A percentile compares a stretch with the other conserved stretches of the same genome.
Evolutionary conservation across 2,329 filamentous ascomycete species (phyloP).

Genomic region (Aspergillus persii): DNA sequence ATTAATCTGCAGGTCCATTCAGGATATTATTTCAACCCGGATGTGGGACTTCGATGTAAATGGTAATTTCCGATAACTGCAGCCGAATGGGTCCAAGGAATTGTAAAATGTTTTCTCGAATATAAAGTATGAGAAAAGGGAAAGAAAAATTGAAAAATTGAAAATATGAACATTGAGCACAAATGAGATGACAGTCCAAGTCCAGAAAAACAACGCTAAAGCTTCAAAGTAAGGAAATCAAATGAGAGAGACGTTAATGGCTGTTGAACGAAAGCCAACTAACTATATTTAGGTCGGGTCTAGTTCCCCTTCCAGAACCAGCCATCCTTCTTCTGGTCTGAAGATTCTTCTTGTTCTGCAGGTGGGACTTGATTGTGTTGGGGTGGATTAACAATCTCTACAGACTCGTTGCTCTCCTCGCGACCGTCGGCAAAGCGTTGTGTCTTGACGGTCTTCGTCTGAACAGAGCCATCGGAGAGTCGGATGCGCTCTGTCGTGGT

Average conservation of each 20-base stretch:
- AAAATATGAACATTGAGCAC: not conserved
- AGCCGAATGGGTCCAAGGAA: no score
- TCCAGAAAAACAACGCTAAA: constrained; percentile 1
- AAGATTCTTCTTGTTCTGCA: constrained; percentile 6
- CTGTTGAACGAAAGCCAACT: not conserved
- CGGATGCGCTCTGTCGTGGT: constrained; percentile 57
- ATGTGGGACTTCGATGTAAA: no score
- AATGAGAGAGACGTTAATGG: not conserved
- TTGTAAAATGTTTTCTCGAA: no score
- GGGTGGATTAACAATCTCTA: constrained; percentile 39
- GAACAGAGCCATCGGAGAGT: constrained; percentile 56
- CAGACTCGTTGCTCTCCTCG: constrained; percentile 58
- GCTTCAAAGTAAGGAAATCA: not conserved
- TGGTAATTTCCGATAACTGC: no score
- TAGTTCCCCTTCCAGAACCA: constrained; percentile 41
- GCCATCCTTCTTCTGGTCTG: constrained; percentile 19
- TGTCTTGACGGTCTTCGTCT: constrained; percentile 57
- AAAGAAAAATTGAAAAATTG: not conserved
- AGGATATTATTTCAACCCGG: no score
- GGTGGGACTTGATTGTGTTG: constrained; percentile 13
- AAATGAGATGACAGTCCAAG: not conserved
- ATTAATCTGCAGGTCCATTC: no score
- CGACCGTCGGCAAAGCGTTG: constrained; percentile 60
- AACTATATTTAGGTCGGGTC: not conserved
- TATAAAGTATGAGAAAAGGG: not conserved